These are phyloP conservation scores for Lentinula detonsa DNA, from an alignment of 768 basidiomycete species.

Conservation along the genomic window DNA sequence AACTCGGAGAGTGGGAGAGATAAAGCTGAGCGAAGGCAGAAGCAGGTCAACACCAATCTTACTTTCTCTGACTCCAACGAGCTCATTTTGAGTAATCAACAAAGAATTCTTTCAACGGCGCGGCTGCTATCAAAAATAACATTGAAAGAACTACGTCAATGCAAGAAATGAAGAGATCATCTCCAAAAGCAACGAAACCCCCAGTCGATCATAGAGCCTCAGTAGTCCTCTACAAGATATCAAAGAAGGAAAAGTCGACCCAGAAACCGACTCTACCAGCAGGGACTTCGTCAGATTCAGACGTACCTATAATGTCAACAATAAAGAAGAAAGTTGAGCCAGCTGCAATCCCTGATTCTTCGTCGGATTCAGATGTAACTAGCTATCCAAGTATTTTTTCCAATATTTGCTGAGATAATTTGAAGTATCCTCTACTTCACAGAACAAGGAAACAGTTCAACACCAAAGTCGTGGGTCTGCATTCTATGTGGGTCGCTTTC, in stretches of 20 bases:
- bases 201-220: neutral
- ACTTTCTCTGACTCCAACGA: neutral
- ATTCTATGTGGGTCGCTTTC: too few relatives aligned
- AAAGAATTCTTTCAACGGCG: neutral
- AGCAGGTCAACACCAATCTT: conserved; percentile 11
- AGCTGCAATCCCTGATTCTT: neutral
- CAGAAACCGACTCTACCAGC: neutral
- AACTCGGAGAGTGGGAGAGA: neutral
- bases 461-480: neutral
- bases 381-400: neutral
- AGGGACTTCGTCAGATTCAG: neutral
- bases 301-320: neutral
- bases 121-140: neutral
- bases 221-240: neutral
- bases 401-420: neutral
- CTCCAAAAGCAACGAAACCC: neutral
- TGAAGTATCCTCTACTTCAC: neutral
- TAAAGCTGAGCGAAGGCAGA: conserved; percentile 15
- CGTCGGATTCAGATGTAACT: neutral
- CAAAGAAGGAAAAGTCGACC: neutral
- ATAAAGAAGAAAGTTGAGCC: neutral
- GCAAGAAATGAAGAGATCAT: neutral
- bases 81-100: neutral
- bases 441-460: neutral
- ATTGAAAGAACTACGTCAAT: neutral